Conservation (phyloP, 306 rosid genomes). For the Sesbania bispinosa region DNA sequence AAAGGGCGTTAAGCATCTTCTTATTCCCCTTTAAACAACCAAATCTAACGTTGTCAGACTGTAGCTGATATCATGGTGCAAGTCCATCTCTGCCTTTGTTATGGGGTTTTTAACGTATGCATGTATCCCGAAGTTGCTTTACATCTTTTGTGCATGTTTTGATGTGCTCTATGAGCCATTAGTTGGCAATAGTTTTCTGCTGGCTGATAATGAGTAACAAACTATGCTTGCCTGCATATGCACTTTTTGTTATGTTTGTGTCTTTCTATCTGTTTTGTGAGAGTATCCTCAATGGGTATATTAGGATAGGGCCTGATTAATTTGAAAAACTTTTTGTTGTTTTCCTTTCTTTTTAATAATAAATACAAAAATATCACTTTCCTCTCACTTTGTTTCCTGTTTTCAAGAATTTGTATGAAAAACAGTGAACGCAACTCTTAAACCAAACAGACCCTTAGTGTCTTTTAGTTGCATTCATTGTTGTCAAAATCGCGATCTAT, state of each 20-base stretch:
- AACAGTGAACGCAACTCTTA: neutral
- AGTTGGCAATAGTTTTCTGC: no score
- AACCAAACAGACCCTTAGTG: neutral
- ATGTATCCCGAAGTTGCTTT: no score
- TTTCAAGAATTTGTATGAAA: neutral
- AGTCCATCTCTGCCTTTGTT: no score
- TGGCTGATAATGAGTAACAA: no score
- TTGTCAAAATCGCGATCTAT: no score
- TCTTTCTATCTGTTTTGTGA: neutral
- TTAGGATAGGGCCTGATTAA: neutral
- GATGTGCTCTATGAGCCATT: no score
- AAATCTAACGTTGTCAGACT: no score
- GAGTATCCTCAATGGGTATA: neutral
- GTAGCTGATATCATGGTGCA: no score
- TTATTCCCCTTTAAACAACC: no score
- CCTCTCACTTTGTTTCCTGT: neutral
- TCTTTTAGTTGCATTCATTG: slow-evolving; percentile 5
- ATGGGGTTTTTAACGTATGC: no score
- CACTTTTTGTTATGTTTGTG: neutral
- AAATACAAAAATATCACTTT: neutral
- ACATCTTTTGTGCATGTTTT: no score
- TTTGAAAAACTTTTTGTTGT: neutral
- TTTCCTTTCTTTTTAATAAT: neutral
- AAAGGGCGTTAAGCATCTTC: no score
- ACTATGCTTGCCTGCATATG: neutral